Conservation (phyloP, 495 filamentous ascomycete genomes). For the Aspergillus bertholletiae region DNA sequence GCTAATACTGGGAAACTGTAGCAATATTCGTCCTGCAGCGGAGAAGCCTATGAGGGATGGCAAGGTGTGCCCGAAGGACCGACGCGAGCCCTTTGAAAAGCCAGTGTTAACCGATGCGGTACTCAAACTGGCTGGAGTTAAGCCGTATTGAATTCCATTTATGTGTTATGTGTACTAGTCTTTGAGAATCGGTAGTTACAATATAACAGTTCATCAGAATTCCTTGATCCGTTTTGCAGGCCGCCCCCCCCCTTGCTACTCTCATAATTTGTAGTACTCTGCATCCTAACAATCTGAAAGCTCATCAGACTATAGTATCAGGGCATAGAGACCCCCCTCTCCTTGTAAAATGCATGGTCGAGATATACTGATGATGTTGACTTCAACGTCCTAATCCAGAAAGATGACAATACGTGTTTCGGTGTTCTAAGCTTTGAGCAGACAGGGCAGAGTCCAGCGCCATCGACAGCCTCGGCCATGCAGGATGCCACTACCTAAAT, state of each 20-base stretch:
- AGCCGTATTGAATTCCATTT: constrained; percentile 17
- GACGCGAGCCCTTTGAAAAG: constrained; percentile 28
- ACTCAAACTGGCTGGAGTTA: constrained; percentile 24
- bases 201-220: too few species aligned
- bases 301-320: too few species aligned
- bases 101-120: constrained; percentile 22
- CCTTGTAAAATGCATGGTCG: too few species aligned
- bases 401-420: neutral
- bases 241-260: too few species aligned
- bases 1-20: neutral
- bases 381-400: too few species aligned
- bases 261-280: too few species aligned
- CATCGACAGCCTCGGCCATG: neutral
- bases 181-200: too few species aligned
- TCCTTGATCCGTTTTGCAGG: too few species aligned
- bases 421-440: neutral
- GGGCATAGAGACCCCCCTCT: too few species aligned
- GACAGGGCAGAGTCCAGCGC: neutral
- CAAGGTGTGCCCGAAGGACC: constrained; percentile 23
- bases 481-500: neutral
- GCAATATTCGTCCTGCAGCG: constrained; percentile 28
- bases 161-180: neutral
- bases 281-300: too few species aligned
- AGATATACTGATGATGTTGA: too few species aligned
- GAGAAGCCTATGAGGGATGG: constrained; percentile 31